Evolutionary conservation across 2,329 filamentous ascomycete species (phyloP).

Genomic region (Trichoderma polysporum): DNA sequence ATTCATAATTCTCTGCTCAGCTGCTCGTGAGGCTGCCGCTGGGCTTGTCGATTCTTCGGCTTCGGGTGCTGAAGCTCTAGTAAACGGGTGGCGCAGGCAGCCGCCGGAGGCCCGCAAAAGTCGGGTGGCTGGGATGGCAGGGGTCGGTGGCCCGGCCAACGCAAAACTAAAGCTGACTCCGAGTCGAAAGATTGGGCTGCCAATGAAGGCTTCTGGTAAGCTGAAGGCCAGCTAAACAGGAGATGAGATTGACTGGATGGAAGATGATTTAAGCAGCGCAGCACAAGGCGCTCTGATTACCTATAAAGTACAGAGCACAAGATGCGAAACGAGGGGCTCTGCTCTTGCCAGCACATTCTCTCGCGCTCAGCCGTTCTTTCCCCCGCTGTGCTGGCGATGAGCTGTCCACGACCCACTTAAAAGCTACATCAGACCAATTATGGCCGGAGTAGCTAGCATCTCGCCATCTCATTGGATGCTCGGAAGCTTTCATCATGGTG

Average conservation of each 20-base stretch:
- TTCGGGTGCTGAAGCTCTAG: conserved; percentile 12
- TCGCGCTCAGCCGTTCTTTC: too few species aligned
- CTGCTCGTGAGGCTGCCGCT: neutral
- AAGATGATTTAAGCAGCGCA: neutral
- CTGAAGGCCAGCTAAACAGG: neutral
- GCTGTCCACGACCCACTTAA: neutral
- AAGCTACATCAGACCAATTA: neutral
- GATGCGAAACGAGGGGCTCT: neutral
- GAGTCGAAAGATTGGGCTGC: neutral
- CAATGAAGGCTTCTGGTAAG: neutral
- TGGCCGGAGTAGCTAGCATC: neutral
- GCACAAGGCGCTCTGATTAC: neutral
- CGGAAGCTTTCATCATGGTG: neutral
- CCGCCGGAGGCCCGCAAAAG: conserved; percentile 19
- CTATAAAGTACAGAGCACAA: neutral
- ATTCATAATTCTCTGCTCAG: neutral
- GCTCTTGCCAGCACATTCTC: conserved; percentile 3
- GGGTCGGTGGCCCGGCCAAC: conserved; percentile 13
- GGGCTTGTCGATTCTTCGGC: conserved; percentile 6
- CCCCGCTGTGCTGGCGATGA: conserved; percentile 11
- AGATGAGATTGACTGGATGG: neutral
- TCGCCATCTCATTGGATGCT: neutral
- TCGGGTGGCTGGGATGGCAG: conserved; percentile 21
- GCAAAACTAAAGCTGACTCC: neutral
- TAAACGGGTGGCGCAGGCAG: conserved; percentile 23